Evolutionary conservation across 1,284 basidiomycete species (phyloP).

Genomic region (Xerocomus nothofagi): DNA sequence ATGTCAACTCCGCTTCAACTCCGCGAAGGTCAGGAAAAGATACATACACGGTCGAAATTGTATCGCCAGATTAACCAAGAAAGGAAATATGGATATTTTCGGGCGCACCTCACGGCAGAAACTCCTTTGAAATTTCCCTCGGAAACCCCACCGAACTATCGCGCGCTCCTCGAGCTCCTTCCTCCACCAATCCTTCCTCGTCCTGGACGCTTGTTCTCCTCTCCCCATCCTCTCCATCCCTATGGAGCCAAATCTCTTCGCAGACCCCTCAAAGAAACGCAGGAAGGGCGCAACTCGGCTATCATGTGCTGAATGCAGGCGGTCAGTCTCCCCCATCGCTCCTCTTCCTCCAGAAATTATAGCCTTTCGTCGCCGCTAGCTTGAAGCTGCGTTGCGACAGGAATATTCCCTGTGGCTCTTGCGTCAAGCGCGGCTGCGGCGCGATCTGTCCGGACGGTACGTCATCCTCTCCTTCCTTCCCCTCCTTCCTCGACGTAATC

Average conservation of each 20-base stretch:
- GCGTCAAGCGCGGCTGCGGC: constrained; percentile 62
- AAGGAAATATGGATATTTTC: constrained; percentile 24
- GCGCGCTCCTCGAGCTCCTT: constrained; percentile 11
- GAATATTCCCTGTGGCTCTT: constrained; percentile 39
- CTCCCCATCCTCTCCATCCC: constrained; percentile 34
- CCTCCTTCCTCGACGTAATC: constrained; percentile 23
- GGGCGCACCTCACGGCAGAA: constrained; percentile 20
- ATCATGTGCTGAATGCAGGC: constrained; percentile 75
- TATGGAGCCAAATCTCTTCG: constrained; percentile 36
- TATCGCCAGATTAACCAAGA: constrained; percentile 21
- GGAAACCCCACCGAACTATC: constrained; percentile 22
- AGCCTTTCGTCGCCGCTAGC: constrained; percentile 34
- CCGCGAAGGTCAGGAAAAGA: constrained; percentile 23
- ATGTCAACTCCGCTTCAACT: constrained; percentile 24
- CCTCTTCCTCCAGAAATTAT: too few relatives aligned
- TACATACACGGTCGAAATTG: constrained; percentile 5
- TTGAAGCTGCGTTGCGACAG: constrained; percentile 77
- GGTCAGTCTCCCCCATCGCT: constrained; percentile 37
- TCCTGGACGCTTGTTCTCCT: constrained; percentile 30
- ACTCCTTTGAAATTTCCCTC: constrained; percentile 14
- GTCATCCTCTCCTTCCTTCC: constrained; percentile 18
- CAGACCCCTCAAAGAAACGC: constrained; percentile 58
- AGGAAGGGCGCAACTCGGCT: constrained; percentile 74
- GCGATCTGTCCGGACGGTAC: constrained; percentile 64
- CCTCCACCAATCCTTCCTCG: constrained; percentile 18